Percentiles rank a stretch among this genome's conserved stretches.
phyloP scores from a whole-genome alignment of 2,329 filamentous ascomycete species.

The Fusarium redolens region DNA sequence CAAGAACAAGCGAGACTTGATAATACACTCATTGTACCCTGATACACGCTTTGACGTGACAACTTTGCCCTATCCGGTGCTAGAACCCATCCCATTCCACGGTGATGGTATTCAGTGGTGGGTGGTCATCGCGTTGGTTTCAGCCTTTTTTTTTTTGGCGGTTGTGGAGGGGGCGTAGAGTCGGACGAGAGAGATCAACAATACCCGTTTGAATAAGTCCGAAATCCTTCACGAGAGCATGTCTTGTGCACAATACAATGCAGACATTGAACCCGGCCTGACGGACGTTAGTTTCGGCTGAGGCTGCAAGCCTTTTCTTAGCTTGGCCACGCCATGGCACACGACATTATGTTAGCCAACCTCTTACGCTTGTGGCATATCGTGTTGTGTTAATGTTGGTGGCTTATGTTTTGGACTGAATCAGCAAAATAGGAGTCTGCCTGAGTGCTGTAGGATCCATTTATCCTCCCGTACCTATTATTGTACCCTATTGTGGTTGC shows the following conservation, averaged over 20 bases:
- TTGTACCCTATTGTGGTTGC: slow-evolving; percentile 21
- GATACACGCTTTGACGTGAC: background rate
- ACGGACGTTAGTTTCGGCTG: slow-evolving; percentile 7
- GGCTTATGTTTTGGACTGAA: slow-evolving; percentile 6
- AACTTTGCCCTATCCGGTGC: slow-evolving; percentile 36
- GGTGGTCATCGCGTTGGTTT: slow-evolving; percentile 31
- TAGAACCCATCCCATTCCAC: slow-evolving; percentile 36
- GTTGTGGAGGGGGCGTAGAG: slow-evolving; percentile 16
- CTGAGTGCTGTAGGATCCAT: background rate
- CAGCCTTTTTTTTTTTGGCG: slow-evolving; percentile 3
- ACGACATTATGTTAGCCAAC: background rate
- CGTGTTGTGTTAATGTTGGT: slow-evolving; percentile 4
- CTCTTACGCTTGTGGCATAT: slow-evolving; percentile 19
- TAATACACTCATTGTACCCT: background rate
- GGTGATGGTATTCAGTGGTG: slow-evolving; percentile 33
- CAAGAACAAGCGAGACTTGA: slow-evolving; percentile 12
- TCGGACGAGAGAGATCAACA: background rate
- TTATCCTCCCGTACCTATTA: slow-evolving; percentile 7
- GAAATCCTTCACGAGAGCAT: slow-evolving; percentile 15
- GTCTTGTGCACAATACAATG: background rate
- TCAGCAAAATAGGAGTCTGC: background rate
- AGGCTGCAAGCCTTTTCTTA: slow-evolving; percentile 2
- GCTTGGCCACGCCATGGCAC: slow-evolving; percentile 10
- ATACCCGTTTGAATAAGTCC: background rate
- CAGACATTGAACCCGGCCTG: background rate